Base-by-base conservation (phyloP, 805 yeast genomes). In the Ascoidea rubescens region DNA sequence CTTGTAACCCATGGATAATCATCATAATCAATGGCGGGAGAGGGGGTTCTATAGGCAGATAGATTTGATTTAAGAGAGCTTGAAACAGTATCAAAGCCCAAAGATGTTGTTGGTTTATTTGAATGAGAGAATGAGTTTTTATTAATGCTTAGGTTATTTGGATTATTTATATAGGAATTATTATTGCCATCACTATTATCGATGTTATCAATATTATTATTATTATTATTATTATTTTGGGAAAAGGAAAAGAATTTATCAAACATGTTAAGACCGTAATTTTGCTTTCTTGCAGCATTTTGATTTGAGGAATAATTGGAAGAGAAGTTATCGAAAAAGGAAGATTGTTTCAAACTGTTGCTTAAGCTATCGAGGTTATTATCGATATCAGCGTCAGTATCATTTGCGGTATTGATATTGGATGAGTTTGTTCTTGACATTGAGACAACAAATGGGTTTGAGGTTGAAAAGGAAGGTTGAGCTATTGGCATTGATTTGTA, bases 401-500 rank as follows among this genome's bases (percentile, higher is more conserved):
- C 28, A 21, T 21, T 21, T 21, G 28, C 3, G 28, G 28, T 21
- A 21, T 21, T 21, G 28, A 21, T 21, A 21, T 21, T 21, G 28
- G 28, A 10, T 10, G 43, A 37, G 14, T 14, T 37, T 37, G 43
- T 37, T 37, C 43, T 37, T 10, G 43, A 37, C 43, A 37, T 37
- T 37, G 43, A 37, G 8, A 37, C 14, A 37, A 10, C 8, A 37
- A 14, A 14, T 10, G 43, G 43, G 14, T 37, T 37, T 10, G 43
- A 37, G 43, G 14, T 37, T 37, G 43, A 52, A 31, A 28, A 47
- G 16, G 49, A 28, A 4, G 53, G 14, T n/a, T 49, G 33, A 4
- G 51, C 47, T 14, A 51, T 45, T 21, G 56, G 56, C 32, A 51
- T 51, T 2, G 54, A 10, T 48, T 53, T 53, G 14, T 37, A 37